phyloP scores from a whole-genome alignment of 345 rosid species.

The Salix purpurea region DNA sequence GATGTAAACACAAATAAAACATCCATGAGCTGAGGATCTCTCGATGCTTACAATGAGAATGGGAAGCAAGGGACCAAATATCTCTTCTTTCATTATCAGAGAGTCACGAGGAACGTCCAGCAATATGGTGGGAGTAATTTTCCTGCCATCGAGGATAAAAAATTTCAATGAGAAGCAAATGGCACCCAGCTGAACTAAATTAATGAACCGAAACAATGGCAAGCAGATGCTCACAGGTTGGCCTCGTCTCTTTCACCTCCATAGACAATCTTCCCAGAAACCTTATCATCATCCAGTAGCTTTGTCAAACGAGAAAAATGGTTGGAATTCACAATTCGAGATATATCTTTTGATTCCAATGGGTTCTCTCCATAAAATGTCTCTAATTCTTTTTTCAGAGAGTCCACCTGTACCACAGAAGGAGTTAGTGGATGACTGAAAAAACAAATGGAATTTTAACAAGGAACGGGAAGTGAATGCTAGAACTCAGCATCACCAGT shows the following conservation, averaged over 20 bases:
- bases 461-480: neutral
- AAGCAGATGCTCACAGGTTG: constrained; percentile 57
- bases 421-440: constrained; percentile 11
- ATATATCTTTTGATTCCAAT: constrained; percentile 73
- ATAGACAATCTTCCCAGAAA: constrained; percentile 65
- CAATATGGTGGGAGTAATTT: constrained; percentile 81
- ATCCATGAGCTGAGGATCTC: neutral
- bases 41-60: constrained; percentile 51
- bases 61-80: constrained; percentile 96
- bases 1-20: neutral
- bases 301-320: constrained; percentile 76
- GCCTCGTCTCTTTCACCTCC: constrained; percentile 74
- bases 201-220: neutral
- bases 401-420: constrained; percentile 49
- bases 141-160: constrained; percentile 38
- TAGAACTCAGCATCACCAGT: constrained; percentile 50
- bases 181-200: neutral
- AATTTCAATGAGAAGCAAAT: neutral
- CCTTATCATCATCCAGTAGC: constrained; percentile 79
- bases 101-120: constrained; percentile 77
- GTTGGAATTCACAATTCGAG: constrained; percentile 71
- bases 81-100: constrained; percentile 81
- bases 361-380: constrained; percentile 71
- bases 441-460: neutral
- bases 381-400: constrained; percentile 57